Evolutionary conservation across 2,329 filamentous ascomycete genomes (phyloP).

Genomic region (Davidsoniella neocaledoniae): DNA sequence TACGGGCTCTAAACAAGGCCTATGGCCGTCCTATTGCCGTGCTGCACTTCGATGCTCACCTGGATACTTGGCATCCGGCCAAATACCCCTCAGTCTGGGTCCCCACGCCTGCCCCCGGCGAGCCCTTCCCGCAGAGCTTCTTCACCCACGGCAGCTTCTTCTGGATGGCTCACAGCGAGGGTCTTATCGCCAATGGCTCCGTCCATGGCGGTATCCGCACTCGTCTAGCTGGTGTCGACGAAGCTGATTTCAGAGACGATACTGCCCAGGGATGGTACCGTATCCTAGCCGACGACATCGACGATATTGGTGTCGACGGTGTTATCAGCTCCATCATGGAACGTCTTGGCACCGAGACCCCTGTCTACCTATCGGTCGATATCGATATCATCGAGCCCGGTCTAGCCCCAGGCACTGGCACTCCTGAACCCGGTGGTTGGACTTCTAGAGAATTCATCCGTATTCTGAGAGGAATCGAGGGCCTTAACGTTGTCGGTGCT

Average conservation of each 20-base stretch:
- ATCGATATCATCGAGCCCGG: constrained; percentile 73
- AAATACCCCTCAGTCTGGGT: constrained; percentile 67
- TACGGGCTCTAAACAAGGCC: constrained; percentile 46
- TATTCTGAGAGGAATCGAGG: constrained; percentile 67
- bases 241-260: constrained; percentile 52
- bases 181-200: constrained; percentile 55
- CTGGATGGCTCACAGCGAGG: constrained; percentile 71
- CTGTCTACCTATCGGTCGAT: constrained; percentile 65
- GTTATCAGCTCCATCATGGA: constrained; percentile 55
- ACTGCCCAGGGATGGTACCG: constrained; percentile 56
- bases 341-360: constrained; percentile 54
- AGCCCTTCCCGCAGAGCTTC: constrained; percentile 24
- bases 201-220: constrained; percentile 77
- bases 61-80: constrained; percentile 72
- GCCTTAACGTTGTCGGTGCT: constrained; percentile 69
- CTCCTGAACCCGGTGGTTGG: constrained; percentile 82
- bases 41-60: constrained; percentile 59
- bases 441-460: constrained; percentile 75
- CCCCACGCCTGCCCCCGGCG: constrained; percentile 23
- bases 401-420: constrained; percentile 58
- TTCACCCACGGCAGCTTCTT: constrained; percentile 90
- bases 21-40: constrained; percentile 49
- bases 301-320: constrained; percentile 58
- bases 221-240: constrained; percentile 46
- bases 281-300: constrained; percentile 71